phyloP scores from a whole-genome alignment of 1,284 basidiomycete genomes.

The Ustilago hordei region DNA sequence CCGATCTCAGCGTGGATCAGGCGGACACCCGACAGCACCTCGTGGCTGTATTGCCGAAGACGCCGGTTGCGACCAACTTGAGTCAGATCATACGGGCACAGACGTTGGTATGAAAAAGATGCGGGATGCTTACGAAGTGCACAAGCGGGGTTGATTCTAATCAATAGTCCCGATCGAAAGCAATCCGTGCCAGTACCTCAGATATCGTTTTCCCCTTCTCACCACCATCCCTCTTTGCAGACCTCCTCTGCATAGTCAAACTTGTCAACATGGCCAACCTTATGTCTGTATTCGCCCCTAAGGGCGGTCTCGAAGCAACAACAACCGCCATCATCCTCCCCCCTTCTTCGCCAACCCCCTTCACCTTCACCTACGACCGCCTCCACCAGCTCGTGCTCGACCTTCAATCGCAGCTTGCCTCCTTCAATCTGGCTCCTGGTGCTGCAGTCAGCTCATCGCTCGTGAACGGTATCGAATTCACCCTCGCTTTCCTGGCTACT shows the following conservation, averaged over 20 bases:
- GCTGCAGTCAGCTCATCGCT: conserved; percentile 66
- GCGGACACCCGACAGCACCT: background rate
- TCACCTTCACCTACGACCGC: conserved; percentile 50
- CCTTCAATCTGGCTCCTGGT: conserved; percentile 46
- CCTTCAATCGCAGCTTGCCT: conserved; percentile 59
- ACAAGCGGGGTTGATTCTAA: conserved; percentile 3
- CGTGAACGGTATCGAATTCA: conserved; percentile 70
- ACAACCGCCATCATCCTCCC: conserved; percentile 56
- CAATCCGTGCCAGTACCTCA: background rate
- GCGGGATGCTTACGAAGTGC: background rate
- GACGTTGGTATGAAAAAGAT: conserved; percentile 1
- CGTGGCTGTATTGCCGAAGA: conserved; percentile 8
- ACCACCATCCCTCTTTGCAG: background rate
- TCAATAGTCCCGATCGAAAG: background rate
- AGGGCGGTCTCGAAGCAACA: conserved; percentile 42
- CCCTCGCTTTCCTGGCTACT: conserved; percentile 69
- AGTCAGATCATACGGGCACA: conserved; percentile 5
- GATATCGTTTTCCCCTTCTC: background rate
- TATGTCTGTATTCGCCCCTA: conserved; percentile 45
- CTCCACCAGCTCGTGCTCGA: conserved; percentile 52
- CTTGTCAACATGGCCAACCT: conserved; percentile 43
- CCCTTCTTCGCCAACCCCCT: conserved; percentile 51
- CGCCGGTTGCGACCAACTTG: conserved; percentile 2
- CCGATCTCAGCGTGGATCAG: background rate
- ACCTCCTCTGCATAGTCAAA: background rate